Evolutionary conservation across 192 early-diverging fungal genomes (phyloP).

Genomic region (Coemansia sp.): DNA sequence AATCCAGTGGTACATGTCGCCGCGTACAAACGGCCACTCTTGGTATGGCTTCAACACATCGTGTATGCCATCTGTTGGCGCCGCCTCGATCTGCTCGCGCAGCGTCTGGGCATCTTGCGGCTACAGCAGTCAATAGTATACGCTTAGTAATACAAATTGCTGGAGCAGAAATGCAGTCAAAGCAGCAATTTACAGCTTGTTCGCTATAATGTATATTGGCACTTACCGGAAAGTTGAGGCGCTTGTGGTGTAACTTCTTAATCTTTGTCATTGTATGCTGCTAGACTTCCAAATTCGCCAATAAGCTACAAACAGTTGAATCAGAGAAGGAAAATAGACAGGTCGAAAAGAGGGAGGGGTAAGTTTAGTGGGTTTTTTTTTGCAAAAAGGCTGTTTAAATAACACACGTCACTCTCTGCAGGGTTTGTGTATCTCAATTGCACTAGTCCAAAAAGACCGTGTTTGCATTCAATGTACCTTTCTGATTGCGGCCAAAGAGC

Average conservation of each 20-base stretch:
- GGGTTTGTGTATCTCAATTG: background rate
- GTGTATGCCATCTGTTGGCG: conserved; percentile 58
- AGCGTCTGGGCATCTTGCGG: conserved; percentile 48
- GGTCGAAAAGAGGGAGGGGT: too few relatives aligned
- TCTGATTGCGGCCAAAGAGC: background rate
- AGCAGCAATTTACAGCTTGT: background rate
- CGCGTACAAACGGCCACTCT: conserved; percentile 80
- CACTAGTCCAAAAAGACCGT: background rate
- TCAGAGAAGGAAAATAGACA: conserved; percentile 1
- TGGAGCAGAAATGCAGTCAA: background rate
- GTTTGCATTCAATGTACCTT: background rate
- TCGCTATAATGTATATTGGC: background rate
- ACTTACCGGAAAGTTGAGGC: conserved; percentile 54
- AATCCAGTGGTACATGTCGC: conserved; percentile 96
- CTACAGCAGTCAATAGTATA: conserved; percentile 15
- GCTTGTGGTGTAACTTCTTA: conserved; percentile 52
- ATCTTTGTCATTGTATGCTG: conserved; percentile 43
- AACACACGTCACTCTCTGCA: conserved; percentile 2
- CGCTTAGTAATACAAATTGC: background rate
- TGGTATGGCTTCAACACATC: conserved; percentile 47
- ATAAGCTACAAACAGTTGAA: conserved; percentile 6
- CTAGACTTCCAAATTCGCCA: background rate
- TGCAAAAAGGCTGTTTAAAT: background rate
- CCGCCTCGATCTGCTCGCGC: conserved; percentile 46
- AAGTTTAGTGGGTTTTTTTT: background rate